Evolutionary conservation across 257 asterid species (phyloP), one percentile per base, ranked within the genome.

Genomic region (Haberlea rhodopensis): DNA sequence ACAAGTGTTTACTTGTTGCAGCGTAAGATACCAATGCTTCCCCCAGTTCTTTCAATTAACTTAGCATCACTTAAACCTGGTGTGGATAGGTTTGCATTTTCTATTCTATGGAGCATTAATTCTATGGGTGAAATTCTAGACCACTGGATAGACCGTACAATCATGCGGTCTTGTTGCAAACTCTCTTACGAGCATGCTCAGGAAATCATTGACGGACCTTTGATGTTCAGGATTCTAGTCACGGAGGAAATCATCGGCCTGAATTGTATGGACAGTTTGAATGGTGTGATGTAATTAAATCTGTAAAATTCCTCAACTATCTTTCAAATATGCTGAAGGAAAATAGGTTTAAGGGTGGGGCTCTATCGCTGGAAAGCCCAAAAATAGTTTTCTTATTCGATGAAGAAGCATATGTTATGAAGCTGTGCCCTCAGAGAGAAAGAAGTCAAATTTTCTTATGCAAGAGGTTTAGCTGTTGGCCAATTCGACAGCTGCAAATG

Each of bases 391-490:
- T 83, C 78, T 71, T 83, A 60, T 87, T 83, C 62, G 89, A 89
- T 79, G 91, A 85, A 34, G 85, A 85, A 37, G 97, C 62, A 18
- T 77, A 22, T 97, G 96, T 2, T 91, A 75, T 74, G 95, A 87
- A 56, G 73, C 80, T 40, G 68, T 74, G 59, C 59, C 87, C 57
- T 62, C 79, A 59, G 80, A 76, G 26, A 79, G 69, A 43, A 77
- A 56, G 62, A 85, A 74, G 55, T 87, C 98, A 5, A 75, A 89
- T 74, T 79, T 77, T 72, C 86, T 91, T 29, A 88, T 91, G 27
- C 91, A 91, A 84, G 98, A 91, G 82, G 85, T 89, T 54, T 87
- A 84, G 97, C 84, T 89, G 69, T 77, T 91, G 76, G 98, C 98
- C 52, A 91, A 89, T 68, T 73, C 65, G 69, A 89, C 98, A 21